Conservation (phyloP, 2,329 filamentous ascomycete species). For the Ustulina deusta region DNA sequence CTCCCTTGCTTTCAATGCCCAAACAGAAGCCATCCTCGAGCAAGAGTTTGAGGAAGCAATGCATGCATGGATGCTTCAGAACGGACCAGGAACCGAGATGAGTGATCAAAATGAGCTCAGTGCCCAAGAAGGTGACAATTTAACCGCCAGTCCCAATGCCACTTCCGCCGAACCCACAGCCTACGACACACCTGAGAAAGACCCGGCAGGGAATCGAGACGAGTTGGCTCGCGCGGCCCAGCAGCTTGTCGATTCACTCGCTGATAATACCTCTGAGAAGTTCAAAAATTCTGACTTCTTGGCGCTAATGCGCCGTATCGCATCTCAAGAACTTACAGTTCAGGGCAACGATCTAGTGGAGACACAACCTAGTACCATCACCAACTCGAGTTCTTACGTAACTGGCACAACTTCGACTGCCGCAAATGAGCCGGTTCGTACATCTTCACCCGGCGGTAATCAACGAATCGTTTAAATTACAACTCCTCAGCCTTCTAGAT, state of each 20-base stretch:
- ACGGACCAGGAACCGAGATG: constrained; percentile 31
- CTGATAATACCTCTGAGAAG: constrained; percentile 76
- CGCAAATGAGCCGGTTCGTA: constrained; percentile 1
- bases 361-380: constrained; percentile 9
- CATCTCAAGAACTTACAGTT: constrained; percentile 77
- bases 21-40: constrained; percentile 31
- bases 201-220: constrained; percentile 50
- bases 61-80: constrained; percentile 42
- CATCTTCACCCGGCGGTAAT: neutral
- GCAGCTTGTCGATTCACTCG: constrained; percentile 75
- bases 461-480: constrained; percentile 4
- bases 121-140: constrained; percentile 32
- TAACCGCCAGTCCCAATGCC: neutral
- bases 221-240: constrained; percentile 79
- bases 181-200: constrained; percentile 16
- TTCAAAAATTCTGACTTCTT: constrained; percentile 84
- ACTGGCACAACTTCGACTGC: neutral
- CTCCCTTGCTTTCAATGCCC: constrained; percentile 1
- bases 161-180: constrained; percentile 4
- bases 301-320: constrained; percentile 79
- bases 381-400: constrained; percentile 13
- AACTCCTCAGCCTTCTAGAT: neutral
- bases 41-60: constrained; percentile 41
- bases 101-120: constrained; percentile 3
- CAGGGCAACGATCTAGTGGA: constrained; percentile 76